A percentile compares a stretch with the other conserved stretches of the same genome.
phyloP scores from a whole-genome alignment of 495 filamentous ascomycete species.

The Hyaloscypha finlandica region DNA sequence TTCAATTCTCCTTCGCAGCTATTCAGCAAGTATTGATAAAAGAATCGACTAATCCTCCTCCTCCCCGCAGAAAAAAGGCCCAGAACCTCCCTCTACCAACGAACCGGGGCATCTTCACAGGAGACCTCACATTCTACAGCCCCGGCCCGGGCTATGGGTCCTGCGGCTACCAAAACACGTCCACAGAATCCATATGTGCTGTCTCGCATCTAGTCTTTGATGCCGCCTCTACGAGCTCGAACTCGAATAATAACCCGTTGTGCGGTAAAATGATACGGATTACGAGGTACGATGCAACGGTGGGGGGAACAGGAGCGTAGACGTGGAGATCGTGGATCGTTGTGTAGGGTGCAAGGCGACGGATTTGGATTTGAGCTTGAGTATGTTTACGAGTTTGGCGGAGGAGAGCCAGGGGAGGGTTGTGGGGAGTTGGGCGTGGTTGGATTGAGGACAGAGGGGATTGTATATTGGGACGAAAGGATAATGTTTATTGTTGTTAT shows the following conservation, averaged over 20 bases:
- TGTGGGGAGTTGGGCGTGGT: conserved; percentile 67
- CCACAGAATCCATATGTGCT: conserved; percentile 61
- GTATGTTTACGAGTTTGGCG: conserved; percentile 63
- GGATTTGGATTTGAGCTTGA: conserved; percentile 68
- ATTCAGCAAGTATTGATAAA: conserved; percentile 1
- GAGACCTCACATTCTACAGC: conserved; percentile 72
- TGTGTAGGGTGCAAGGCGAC: conserved; percentile 64
- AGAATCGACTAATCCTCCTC: conserved; percentile 16
- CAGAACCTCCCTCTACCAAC: conserved; percentile 58
- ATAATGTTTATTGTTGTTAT: conserved; percentile 24
- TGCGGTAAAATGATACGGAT: conserved; percentile 67
- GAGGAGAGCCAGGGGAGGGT: conserved; percentile 58
- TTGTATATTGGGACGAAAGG: conserved; percentile 1
- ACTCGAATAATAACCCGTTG: conserved; percentile 71
- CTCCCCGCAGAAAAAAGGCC: conserved; percentile 19
- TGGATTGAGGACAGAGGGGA: conserved; percentile 35
- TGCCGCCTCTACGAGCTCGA: conserved; percentile 47
- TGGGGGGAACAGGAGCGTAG: conserved; percentile 58
- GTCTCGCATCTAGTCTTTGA: conserved; percentile 71
- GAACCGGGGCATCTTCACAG: conserved; percentile 51
- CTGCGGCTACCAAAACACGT: conserved; percentile 61
- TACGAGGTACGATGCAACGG: conserved; percentile 66
- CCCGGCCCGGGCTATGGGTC: conserved; percentile 68
- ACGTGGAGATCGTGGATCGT: conserved; percentile 74
- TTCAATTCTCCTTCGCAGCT: not conserved